Evolutionary conservation across 805 yeast genomes (phyloP), one percentile per base, ranked within the genome.

Genomic region (Ogataea polymorpha): DNA sequence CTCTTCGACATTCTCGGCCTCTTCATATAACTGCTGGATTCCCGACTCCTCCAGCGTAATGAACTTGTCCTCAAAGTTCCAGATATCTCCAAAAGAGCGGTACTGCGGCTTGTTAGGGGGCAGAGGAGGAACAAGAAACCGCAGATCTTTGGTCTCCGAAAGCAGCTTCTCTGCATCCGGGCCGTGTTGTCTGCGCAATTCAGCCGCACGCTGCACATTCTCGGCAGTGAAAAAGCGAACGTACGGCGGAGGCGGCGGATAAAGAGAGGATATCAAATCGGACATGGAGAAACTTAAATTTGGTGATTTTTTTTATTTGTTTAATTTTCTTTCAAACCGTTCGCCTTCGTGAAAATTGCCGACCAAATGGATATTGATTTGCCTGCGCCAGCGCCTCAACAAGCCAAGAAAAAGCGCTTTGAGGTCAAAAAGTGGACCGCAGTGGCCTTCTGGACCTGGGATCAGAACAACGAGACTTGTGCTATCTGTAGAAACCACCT

Each of bases 361-460:
- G 59, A 55, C 37, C 42, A 35, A 26, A 55, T 54, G 60, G 59
- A 55, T 31, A 42, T 55, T 8, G 59, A 55, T 39, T 38, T 41
- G 24, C 59, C 56, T 23, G 49, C 54, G 47, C 44, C 29, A 12
- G 16, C 29, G 7, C 12, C 21, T 8, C 30, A 53, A 35, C 58
- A 66, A 45, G 56, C 56, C 44, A 61, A 62, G 46, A 79, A 83
- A 68, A 85, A 83, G 62, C 75, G 86, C 54, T 90, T 93, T 55
- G 97, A 91, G 61, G 90, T 93, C 29, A 86, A 88, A 61, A 93
- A 90, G 70, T 91, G 99, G 98, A 89, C 96, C 11, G 98, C 98
- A 0, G 99, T 93, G 35, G 98, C 98, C n/a, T 88, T 93, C 61
- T 93, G 99, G 99, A 88, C 97, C 0, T 93, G 99, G 99, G 96